A percentile compares a stretch with the other conserved stretches of the same genome.
Conservation (phyloP, 306 rosid genomes). For the Astragalus membranaceus region DNA sequence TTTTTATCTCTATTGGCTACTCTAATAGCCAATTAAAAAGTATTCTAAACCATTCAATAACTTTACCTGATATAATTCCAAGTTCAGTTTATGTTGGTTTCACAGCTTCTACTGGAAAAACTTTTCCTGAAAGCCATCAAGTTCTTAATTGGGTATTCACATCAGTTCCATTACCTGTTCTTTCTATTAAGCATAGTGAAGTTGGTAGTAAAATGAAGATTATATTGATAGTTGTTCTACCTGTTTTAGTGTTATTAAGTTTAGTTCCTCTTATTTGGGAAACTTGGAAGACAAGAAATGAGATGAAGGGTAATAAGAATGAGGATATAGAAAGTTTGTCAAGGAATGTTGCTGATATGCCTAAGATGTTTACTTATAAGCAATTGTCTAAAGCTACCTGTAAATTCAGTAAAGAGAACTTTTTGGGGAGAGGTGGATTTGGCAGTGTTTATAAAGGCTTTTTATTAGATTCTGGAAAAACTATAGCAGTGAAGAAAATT, state of each 20-base stretch:
- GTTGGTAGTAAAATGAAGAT: slow-evolving; percentile 11
- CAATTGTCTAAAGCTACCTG: slow-evolving; percentile 40
- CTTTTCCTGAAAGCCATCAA: slow-evolving; percentile 35
- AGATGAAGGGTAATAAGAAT: background rate
- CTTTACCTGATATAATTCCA: slow-evolving; percentile 28
- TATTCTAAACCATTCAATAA: slow-evolving; percentile 32
- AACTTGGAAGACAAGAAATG: slow-evolving; percentile 20
- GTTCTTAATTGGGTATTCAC: slow-evolving; percentile 49
- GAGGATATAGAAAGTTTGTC: slow-evolving; percentile 35
- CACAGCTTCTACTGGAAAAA: slow-evolving; percentile 36
- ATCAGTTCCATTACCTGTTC: slow-evolving; percentile 33
- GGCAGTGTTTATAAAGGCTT: slow-evolving; percentile 53
- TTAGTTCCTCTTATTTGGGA: slow-evolving; percentile 18
- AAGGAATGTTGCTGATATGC: slow-evolving; percentile 30
- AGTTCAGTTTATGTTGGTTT: slow-evolving; percentile 50
- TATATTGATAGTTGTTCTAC: slow-evolving; percentile 14
- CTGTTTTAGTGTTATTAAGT: slow-evolving; percentile 14
- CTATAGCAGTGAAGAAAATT: slow-evolving; percentile 48
- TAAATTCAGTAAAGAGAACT: slow-evolving; percentile 39
- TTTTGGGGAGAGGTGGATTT: slow-evolving; percentile 51
- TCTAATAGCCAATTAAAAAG: slow-evolving; percentile 17
- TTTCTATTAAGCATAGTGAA: background rate
- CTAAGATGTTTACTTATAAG: slow-evolving; percentile 37
- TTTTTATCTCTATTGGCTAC: slow-evolving; percentile 36
- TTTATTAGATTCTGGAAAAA: slow-evolving; percentile 20